Conservation (phyloP, 2,329 filamentous ascomycete species). For the Hymenoscyphus albidus region DNA sequence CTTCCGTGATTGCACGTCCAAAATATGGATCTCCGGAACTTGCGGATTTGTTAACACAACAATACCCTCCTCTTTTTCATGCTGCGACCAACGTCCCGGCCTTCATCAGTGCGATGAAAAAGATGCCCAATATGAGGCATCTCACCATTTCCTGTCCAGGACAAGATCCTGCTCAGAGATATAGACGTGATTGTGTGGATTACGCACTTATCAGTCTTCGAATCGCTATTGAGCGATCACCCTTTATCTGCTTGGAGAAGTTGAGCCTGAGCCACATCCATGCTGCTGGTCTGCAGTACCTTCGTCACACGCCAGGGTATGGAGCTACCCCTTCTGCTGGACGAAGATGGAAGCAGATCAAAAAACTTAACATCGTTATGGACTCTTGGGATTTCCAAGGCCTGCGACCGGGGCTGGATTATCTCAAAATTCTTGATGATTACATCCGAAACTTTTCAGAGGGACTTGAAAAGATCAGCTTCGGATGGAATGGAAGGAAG, state of each 20-base stretch:
- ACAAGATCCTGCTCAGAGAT: conserved; percentile 64
- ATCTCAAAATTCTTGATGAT: conserved; percentile 75
- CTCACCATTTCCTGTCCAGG: conserved; percentile 74
- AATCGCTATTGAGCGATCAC: conserved; percentile 73
- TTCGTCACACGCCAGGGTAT: conserved; percentile 70
- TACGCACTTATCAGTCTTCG: conserved; percentile 85
- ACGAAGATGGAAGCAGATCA: conserved; percentile 74
- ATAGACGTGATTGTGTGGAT: conserved; percentile 75
- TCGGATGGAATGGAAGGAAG: conserved; percentile 70
- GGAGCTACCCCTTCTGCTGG: conserved; percentile 69
- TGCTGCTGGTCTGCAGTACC: conserved; percentile 69
- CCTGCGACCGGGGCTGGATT: conserved; percentile 59
- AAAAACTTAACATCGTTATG: conserved; percentile 67
- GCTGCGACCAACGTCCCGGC: conserved; percentile 82
- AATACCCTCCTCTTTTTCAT: conserved; percentile 87
- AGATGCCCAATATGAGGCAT: conserved; percentile 67
- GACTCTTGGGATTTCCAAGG: conserved; percentile 64
- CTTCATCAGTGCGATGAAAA: conserved; percentile 71
- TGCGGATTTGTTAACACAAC: conserved; percentile 75
- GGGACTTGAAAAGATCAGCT: conserved; percentile 65
- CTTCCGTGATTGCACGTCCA: conserved; percentile 57
- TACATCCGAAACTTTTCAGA: conserved; percentile 70
- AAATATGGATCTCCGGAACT: conserved; percentile 79
- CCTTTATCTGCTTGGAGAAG: conserved; percentile 60
- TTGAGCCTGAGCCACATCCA: conserved; percentile 73